A percentile compares a stretch with the other conserved stretches of the same genome.
phyloP scores from a whole-genome alignment of 345 rosid genomes.

The Durio zibethinus region DNA sequence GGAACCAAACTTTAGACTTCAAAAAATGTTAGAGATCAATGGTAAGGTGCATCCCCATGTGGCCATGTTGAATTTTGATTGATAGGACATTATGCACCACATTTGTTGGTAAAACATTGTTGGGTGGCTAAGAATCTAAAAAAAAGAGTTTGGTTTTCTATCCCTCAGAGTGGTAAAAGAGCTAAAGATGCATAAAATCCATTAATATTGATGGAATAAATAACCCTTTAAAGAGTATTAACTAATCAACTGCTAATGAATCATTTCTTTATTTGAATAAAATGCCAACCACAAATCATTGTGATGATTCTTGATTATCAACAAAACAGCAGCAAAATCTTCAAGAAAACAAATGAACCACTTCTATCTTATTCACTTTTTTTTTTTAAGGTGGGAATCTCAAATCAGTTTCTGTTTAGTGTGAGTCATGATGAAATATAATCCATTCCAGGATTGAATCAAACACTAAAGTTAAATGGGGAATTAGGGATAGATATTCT shows the following conservation, averaged over 20 bases:
- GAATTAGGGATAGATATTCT: not conserved
- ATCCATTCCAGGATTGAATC: constrained; percentile 8
- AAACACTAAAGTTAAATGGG: not conserved
- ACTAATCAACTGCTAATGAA: not conserved
- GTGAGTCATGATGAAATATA: not conserved
- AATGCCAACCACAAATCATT: constrained; percentile 3
- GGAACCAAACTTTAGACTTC: constrained; percentile 1
- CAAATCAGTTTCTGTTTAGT: not conserved
- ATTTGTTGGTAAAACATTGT: not conserved
- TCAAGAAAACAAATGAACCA: not conserved
- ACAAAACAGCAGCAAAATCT: not conserved
- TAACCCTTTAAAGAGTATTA: not conserved
- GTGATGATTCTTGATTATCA: not conserved
- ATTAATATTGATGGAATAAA: not conserved
- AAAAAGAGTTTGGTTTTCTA: not conserved
- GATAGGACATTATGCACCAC: constrained; percentile 4
- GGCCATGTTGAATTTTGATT: constrained; percentile 1
- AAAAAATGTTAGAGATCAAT: constrained; percentile 1
- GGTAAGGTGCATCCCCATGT: not conserved
- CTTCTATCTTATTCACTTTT: not conserved
- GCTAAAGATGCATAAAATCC: not conserved
- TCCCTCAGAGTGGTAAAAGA: not conserved
- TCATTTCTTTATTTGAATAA: not conserved
- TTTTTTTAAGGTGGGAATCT: not conserved
- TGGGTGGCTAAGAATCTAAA: not conserved